phyloP scores from a whole-genome alignment of 73 alveolate genomes.

The Tetrahymena thermophila region DNA sequence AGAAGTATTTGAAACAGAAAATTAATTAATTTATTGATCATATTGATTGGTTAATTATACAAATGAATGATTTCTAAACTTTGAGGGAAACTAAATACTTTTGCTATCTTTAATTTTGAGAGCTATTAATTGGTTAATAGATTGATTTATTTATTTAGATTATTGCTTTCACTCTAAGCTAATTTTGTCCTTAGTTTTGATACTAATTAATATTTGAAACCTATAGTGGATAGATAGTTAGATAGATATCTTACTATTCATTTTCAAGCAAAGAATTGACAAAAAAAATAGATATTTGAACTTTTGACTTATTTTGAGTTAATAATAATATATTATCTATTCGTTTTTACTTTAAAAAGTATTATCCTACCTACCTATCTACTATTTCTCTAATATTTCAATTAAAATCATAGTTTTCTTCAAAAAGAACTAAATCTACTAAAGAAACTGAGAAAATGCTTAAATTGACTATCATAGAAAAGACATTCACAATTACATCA shows the following conservation, averaged over 20 bases:
- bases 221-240: neutral
- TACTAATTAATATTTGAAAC: neutral
- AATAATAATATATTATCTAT: neutral
- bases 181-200: neutral
- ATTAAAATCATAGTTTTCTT: neutral
- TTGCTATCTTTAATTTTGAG: neutral
- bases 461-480: neutral
- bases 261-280: neutral
- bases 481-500: neutral
- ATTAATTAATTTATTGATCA: no score
- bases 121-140: neutral
- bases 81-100: neutral
- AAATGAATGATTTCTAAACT: neutral
- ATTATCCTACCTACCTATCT: neutral
- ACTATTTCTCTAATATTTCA: neutral
- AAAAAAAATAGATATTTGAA: neutral
- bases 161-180: neutral
- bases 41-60: no score
- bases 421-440: neutral
- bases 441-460: neutral
- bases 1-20: neutral
- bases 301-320: neutral
- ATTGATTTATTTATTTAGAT: no score
- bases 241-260: neutral
- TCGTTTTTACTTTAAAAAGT: neutral